These are phyloP conservation scores for Neofusicoccum sp. DNA, from an alignment of 2,329 filamentous ascomycete species.

Conservation along the genomic window DNA sequence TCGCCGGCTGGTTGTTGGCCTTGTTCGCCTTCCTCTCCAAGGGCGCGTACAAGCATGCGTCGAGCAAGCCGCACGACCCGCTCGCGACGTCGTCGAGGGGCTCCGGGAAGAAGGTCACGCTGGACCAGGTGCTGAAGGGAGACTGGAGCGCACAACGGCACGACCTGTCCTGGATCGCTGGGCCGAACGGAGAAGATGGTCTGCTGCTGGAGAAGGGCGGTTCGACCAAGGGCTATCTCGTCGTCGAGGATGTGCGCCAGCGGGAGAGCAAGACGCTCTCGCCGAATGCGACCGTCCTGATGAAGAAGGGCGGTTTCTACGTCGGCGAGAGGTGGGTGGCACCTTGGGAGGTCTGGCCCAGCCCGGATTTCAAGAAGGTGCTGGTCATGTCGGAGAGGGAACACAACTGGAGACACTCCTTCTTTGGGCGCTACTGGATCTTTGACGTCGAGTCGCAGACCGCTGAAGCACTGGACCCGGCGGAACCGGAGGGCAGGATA, in stretches of 20 bases:
- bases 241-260: constrained; percentile 81
- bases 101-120: constrained; percentile 70
- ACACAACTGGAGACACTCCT: constrained; percentile 89
- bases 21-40: constrained; percentile 67
- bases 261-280: constrained; percentile 44
- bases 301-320: constrained; percentile 68
- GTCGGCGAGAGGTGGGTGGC: constrained; percentile 59
- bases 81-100: constrained; percentile 63
- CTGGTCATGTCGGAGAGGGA: constrained; percentile 73
- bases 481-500: constrained; percentile 64
- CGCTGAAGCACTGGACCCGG: constrained; percentile 75
- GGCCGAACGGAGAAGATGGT: constrained; percentile 78
- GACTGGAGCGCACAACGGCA: constrained; percentile 67
- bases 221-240: constrained; percentile 63
- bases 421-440: constrained; percentile 84
- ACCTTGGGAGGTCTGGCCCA: constrained; percentile 71
- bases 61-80: constrained; percentile 68
- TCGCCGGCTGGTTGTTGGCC: constrained; percentile 69
- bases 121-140: constrained; percentile 70
- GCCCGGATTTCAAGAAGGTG: constrained; percentile 81
- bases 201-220: constrained; percentile 74
- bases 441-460: constrained; percentile 83
- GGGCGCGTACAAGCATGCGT: constrained; percentile 67
- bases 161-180: constrained; percentile 75
- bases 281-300: constrained; percentile 67